Base-by-base conservation (phyloP, 1,284 basidiomycete genomes). In the Cerrena zonata region DNA sequence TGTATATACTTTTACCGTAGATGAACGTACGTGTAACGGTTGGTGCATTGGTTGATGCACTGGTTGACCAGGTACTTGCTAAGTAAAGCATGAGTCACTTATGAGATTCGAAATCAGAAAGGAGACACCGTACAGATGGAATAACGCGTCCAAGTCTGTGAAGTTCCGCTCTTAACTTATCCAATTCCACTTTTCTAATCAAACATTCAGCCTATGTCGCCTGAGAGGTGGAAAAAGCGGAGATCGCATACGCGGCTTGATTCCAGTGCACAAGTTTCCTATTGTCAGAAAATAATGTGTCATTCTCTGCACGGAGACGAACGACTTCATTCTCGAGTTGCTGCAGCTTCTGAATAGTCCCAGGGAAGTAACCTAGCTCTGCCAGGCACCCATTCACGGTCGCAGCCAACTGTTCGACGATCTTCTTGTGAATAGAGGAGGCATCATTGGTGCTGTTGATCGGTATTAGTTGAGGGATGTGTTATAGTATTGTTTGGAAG, bases 281-380 rank as follows among this genome's bases (percentile, higher is more conserved):
- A 22, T 44, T 44, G 18, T 44, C 42, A n/a, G 11, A 15, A 22
- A 44, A 44, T 12, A 44, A 5, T 4, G 10, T 12, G 13, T 44
- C 11, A 27, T 44, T 22, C 19, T 23, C 7, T 11, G 5, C 24
- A 5, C 22, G 19, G 5, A 44, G 22, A 12, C 11, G 22, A n/a
- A 24, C 7, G 24, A 7, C 24, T 11, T 44, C 24, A 11, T 15
- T 27, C 11, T 44, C 22, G 10, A 44, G 22, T 27, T 39, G 12
- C 5, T 48, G 21, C 4, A 48, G 15, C 34, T 48, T 39, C 7
- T 38, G 34, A n/a, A 48, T 19, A n/a, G 26, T 48, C 13, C 47
- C 47, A 19, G 47, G 47, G 34, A 48, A 48, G 22, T 48, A 48
- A 13, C 47, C 47, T 3, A 48, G 37, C 23, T 48, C 47, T 12